Evolutionary conservation across 306 rosid species (phyloP).

Genomic region (Comarum palustre): DNA sequence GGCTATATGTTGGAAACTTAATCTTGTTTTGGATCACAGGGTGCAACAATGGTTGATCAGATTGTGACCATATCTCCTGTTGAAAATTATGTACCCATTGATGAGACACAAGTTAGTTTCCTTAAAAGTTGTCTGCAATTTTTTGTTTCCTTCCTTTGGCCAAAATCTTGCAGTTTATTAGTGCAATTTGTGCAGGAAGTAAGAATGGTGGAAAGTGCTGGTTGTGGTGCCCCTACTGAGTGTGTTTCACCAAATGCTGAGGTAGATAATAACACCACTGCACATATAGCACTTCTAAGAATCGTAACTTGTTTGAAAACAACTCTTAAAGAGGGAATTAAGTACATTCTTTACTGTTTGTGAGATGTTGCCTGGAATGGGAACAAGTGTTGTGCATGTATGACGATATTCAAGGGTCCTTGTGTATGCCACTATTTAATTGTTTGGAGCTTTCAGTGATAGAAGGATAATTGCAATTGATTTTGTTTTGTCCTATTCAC

Average conservation of each 20-base stretch:
- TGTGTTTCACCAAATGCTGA: conserved; percentile 37
- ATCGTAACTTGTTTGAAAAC: background rate
- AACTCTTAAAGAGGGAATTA: background rate
- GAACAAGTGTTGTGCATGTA: background rate
- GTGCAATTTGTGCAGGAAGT: conserved; percentile 58
- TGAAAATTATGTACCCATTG: conserved; percentile 61
- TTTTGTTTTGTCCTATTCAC: background rate
- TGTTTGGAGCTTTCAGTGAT: background rate
- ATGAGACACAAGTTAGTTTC: conserved; percentile 44
- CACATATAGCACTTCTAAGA: background rate
- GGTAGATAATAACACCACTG: conserved; percentile 36
- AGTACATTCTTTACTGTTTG: background rate
- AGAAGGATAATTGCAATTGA: conserved; percentile 1
- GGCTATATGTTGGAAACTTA: background rate
- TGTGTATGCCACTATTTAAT: background rate
- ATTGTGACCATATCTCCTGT: conserved; percentile 68
- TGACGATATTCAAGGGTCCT: background rate
- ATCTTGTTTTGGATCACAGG: conserved; percentile 47
- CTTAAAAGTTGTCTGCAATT: conserved; percentile 7
- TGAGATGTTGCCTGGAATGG: conserved; percentile 10
- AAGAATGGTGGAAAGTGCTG: conserved; percentile 51
- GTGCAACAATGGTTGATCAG: conserved; percentile 89
- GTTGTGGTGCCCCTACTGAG: conserved; percentile 45
- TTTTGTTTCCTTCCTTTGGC: conserved; percentile 5
- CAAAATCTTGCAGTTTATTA: conserved; percentile 18